These are phyloP conservation scores for Cajanus cajan DNA, from an alignment of 306 rosid genomes.

Conservation along the genomic window DNA sequence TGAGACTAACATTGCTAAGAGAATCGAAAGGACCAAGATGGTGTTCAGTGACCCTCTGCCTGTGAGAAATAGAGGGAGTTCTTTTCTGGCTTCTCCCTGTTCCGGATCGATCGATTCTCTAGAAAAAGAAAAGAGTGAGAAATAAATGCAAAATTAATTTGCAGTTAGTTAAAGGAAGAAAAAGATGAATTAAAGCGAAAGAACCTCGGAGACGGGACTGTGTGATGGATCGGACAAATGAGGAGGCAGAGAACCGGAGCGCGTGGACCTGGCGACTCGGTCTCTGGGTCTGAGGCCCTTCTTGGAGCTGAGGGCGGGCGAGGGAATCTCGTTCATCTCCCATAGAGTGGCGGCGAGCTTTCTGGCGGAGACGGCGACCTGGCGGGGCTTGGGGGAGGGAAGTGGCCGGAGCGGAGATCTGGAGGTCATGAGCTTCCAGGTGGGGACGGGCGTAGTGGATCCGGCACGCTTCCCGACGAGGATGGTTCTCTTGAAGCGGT, in stretches of 20 bases:
- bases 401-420: constrained; percentile 70
- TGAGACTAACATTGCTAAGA: constrained; percentile 75
- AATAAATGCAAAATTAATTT: not conserved
- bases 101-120: constrained; percentile 95
- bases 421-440: constrained; percentile 79
- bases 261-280: constrained; percentile 59
- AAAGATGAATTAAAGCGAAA: not conserved
- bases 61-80: constrained; percentile 71
- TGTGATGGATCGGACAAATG: constrained; percentile 99
- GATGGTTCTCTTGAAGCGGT: constrained; percentile 88
- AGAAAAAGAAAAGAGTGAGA: constrained; percentile 20
- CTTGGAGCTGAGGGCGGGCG: constrained; percentile 64
- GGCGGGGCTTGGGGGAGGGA: constrained; percentile 45
- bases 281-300: constrained; percentile 71
- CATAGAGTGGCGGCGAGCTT: constrained; percentile 97
- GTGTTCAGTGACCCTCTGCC: constrained; percentile 57
- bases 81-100: constrained; percentile 75
- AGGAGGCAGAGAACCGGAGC: constrained; percentile 90
- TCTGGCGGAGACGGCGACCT: constrained; percentile 86
- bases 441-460: constrained; percentile 88
- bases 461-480: constrained; percentile 81
- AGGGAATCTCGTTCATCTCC: constrained; percentile 99
- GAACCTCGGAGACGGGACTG: constrained; percentile 91
- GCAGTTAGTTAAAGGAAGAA: not conserved
- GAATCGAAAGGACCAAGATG: constrained; percentile 64